phyloP scores from a whole-genome alignment of 371 early-diverging fungal genomes.

The Lichtheimia hyalospora region DNA sequence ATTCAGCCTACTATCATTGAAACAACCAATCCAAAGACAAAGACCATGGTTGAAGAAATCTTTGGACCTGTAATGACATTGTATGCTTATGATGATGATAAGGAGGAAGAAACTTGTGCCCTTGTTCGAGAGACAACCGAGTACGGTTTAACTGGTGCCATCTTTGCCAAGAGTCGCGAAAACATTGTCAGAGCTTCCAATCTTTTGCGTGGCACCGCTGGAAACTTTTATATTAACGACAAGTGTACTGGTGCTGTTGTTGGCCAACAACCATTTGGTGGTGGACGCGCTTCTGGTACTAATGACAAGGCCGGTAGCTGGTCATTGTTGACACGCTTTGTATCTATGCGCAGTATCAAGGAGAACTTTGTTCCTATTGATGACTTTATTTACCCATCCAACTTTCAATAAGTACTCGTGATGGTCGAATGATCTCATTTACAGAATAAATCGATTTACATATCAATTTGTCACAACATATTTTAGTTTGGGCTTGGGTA shows the following conservation, averaged over 20 bases:
- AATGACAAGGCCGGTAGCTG: conserved; percentile 97
- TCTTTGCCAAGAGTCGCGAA: conserved; percentile 88
- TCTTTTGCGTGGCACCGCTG: conserved; percentile 85
- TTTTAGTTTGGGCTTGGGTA: no score
- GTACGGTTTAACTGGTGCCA: conserved; percentile 90
- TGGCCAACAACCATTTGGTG: conserved; percentile 98
- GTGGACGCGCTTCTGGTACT: conserved; percentile 93
- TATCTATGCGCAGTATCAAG: conserved; percentile 95
- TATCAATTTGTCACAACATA: no score
- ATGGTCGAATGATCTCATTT: no score
- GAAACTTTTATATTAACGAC: conserved; percentile 99
- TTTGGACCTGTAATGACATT: conserved; percentile 97
- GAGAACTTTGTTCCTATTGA: conserved; percentile 90
- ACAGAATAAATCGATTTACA: no score
- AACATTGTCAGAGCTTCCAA: conserved; percentile 75
- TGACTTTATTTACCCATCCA: conserved; percentile 85
- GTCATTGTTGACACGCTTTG: conserved; percentile 72
- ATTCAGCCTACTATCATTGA: conserved; percentile 91
- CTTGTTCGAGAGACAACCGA: conserved; percentile 78
- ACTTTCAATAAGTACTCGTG: conserved; percentile 28
- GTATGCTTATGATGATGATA: conserved; percentile 86
- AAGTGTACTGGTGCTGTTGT: conserved; percentile 98
- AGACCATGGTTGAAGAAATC: conserved; percentile 93
- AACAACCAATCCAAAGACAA: conserved; percentile 83
- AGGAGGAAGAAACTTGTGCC: conserved; percentile 75